Percentiles rank a stretch among this genome's conserved stretches.
These are phyloP conservation scores for Suhomyces bolitotheri DNA, from an alignment of 1,139 yeast genomes.

Conservation along the genomic window DNA sequence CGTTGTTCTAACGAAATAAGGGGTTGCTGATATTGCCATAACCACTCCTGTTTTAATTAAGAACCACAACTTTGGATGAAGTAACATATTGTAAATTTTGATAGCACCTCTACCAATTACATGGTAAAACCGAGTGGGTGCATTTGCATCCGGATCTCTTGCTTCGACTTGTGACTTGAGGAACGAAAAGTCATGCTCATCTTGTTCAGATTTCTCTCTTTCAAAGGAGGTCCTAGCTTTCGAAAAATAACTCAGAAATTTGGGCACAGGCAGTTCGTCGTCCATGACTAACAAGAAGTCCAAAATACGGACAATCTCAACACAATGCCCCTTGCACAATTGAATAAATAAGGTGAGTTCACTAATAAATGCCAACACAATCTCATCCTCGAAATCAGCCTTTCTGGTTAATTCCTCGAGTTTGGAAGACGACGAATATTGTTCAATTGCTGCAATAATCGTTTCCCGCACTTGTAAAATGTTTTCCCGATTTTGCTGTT, in stretches of 20 bases:
- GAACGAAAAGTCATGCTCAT: constrained; percentile 10
- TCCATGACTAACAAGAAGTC: constrained; percentile 32
- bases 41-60: constrained; percentile 33
- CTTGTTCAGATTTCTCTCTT: constrained; percentile 2
- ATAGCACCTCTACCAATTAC: constrained; percentile 21
- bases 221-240: constrained; percentile 5
- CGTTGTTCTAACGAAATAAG: constrained; percentile 32
- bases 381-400: constrained; percentile 25
- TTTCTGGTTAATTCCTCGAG: constrained; percentile 19
- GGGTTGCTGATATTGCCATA: constrained; percentile 27
- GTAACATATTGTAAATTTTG: constrained; percentile 19
- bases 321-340: constrained; percentile 22
- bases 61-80: constrained; percentile 31
- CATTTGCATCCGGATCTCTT: constrained; percentile 35
- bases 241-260: constrained; percentile 12
- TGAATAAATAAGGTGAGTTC: constrained; percentile 29
- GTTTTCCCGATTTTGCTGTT: constrained; percentile 20
- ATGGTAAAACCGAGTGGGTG: constrained; percentile 28
- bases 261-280: constrained; percentile 28
- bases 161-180: constrained; percentile 16
- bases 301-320: constrained; percentile 20
- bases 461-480: constrained; percentile 16
- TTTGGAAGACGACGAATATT: constrained; percentile 16
- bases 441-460: constrained; percentile 10
- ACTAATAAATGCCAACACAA: constrained; percentile 29